Evolutionary conservation across 2,329 filamentous ascomycete species (phyloP).

Genomic region (Ascochyta pisi): DNA sequence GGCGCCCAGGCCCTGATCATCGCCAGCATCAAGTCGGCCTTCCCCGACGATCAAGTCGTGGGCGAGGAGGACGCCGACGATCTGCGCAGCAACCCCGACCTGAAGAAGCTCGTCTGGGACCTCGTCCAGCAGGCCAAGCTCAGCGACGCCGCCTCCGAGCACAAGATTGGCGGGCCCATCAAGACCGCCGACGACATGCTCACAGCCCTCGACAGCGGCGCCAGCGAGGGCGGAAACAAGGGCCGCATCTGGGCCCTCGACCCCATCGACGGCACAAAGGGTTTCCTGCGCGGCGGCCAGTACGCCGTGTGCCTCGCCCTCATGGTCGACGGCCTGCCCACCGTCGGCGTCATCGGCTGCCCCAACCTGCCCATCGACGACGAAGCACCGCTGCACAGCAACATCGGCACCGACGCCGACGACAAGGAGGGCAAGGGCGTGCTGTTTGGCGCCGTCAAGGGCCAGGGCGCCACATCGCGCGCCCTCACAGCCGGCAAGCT

Average conservation of each 20-base stretch:
- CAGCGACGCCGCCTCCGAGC: constrained; percentile 68
- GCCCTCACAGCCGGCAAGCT: constrained; percentile 68
- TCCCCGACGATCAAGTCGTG: constrained; percentile 89
- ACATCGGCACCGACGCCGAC: constrained; percentile 75
- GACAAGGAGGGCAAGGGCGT: constrained; percentile 81
- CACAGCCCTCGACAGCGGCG: constrained; percentile 64
- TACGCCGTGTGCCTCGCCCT: constrained; percentile 94
- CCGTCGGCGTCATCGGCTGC: constrained; percentile 92
- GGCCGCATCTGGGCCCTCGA: constrained; percentile 96
- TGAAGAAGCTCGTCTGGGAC: constrained; percentile 82
- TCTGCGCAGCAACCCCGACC: constrained; percentile 72
- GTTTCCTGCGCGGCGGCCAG: constrained; percentile 93
- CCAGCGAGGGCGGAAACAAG: constrained; percentile 72
- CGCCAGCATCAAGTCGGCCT: constrained; percentile 83
- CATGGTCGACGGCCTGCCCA: constrained; percentile 91
- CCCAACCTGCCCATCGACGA: constrained; percentile 94
- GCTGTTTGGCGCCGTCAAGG: constrained; percentile 82
- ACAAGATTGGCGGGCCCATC: constrained; percentile 73
- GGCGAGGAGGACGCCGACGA: constrained; percentile 91
- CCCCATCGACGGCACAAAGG: constrained; percentile 97
- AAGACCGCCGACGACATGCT: constrained; percentile 69
- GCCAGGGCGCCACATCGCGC: constrained; percentile 80
- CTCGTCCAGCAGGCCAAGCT: constrained; percentile 77
- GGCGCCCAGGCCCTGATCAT: constrained; percentile 98
- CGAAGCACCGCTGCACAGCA: constrained; percentile 70